A percentile compares a stretch with the other conserved stretches of the same genome.
phyloP scores from a whole-genome alignment of 805 yeast species.

The Nakazawaea anatomiae region DNA sequence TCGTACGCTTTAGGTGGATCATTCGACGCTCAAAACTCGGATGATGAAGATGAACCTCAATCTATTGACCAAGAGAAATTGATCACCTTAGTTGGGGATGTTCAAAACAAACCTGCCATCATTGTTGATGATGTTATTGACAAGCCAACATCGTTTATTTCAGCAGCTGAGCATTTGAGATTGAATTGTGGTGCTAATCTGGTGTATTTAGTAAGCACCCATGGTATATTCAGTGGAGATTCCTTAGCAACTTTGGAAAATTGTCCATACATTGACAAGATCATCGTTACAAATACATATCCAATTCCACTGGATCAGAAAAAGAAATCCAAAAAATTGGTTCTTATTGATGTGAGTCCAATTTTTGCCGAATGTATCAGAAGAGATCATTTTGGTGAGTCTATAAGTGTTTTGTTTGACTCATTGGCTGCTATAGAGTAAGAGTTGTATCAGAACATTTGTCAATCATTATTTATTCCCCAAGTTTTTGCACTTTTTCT shows the following conservation, averaged over 20 bases:
- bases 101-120: conserved; percentile 84
- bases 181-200: conserved; percentile 93
- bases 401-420: conserved; percentile 88
- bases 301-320: conserved; percentile 69
- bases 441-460: neutral
- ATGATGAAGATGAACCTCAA: conserved; percentile 77
- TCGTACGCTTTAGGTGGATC: conserved; percentile 74
- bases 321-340: conserved; percentile 59
- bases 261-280: conserved; percentile 79
- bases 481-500: neutral
- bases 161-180: conserved; percentile 97
- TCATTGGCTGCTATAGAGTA: conserved; percentile 55
- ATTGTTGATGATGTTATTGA: conserved; percentile 97
- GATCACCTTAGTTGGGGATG: conserved; percentile 96
- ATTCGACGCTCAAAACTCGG: conserved; percentile 78
- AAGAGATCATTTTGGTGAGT: conserved; percentile 98
- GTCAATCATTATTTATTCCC: neutral
- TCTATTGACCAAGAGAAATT: conserved; percentile 67
- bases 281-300: conserved; percentile 94
- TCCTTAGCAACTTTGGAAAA: conserved; percentile 76
- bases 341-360: conserved; percentile 87
- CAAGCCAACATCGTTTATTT: conserved; percentile 87
- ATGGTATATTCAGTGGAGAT: conserved; percentile 86
- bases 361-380: conserved; percentile 97
- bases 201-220: conserved; percentile 90